phyloP scores from a whole-genome alignment of 495 filamentous ascomycete genomes.

The Sordaria brevicollis region DNA sequence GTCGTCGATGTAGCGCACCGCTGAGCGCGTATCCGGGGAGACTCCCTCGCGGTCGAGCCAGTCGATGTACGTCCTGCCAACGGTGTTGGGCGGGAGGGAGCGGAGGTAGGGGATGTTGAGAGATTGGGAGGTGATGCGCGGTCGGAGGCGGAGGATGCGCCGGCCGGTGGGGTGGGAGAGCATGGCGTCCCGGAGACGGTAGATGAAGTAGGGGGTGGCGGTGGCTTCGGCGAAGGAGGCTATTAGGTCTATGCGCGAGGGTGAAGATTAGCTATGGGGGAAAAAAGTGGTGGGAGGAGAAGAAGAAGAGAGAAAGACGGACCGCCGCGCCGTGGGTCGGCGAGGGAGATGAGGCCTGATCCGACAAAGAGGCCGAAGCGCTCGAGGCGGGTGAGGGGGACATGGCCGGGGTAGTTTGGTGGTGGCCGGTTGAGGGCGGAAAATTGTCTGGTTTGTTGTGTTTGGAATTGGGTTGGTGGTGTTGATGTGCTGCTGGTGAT shows the following conservation, averaged over 20 bases:
- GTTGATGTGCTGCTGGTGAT: not conserved
- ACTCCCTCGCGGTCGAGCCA: constrained; percentile 94
- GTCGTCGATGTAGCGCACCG: constrained; percentile 84
- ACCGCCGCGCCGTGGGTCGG: constrained; percentile 73
- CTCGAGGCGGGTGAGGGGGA: constrained; percentile 74
- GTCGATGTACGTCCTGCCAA: constrained; percentile 72
- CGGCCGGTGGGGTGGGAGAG: constrained; percentile 74
- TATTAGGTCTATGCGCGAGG: constrained; percentile 60
- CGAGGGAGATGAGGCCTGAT: constrained; percentile 67
- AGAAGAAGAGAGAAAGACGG: constrained; percentile 7
- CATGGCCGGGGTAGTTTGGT: constrained; percentile 83
- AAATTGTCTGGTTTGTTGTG: constrained; percentile 36
- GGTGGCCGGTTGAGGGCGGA: constrained; percentile 71
- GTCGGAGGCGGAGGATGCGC: constrained; percentile 80
- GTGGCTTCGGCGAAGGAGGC: constrained; percentile 89
- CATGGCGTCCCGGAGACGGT: constrained; percentile 86
- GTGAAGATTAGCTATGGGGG: constrained; percentile 1
- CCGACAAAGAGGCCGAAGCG: constrained; percentile 68
- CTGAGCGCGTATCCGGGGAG: constrained; percentile 73
- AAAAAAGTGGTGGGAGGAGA: not conserved
- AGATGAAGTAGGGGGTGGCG: constrained; percentile 89
- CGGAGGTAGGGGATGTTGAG: constrained; percentile 64
- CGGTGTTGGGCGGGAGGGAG: constrained; percentile 56
- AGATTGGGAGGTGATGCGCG: constrained; percentile 73
- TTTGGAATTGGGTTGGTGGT: not conserved